Conservation (phyloP, 352 stramenopile species). For the Phytopythium sindhum region DNA sequence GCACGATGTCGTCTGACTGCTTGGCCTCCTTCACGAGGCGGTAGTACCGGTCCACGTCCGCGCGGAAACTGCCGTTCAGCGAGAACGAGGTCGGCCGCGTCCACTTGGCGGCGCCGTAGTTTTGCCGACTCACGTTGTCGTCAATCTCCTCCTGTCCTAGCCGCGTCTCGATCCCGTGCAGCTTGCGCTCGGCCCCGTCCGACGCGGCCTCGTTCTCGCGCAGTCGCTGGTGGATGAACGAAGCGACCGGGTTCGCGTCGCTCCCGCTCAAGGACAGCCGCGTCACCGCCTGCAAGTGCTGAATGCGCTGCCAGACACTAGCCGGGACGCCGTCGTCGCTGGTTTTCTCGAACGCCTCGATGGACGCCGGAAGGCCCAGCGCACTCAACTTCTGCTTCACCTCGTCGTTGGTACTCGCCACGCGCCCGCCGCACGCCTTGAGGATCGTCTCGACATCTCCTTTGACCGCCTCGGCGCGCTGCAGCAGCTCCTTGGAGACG, state of each 20-base stretch:
- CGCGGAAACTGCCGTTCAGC: conserved; percentile 54
- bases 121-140: conserved; percentile 64
- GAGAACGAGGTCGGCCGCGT: conserved; percentile 40
- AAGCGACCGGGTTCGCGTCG: conserved; percentile 20
- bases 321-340: conserved; percentile 51
- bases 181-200: conserved; percentile 51
- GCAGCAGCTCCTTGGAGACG: conserved; percentile 50
- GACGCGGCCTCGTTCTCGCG: conserved; percentile 50
- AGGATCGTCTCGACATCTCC: conserved; percentile 49
- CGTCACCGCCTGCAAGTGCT: conserved; percentile 36
- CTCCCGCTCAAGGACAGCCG: conserved; percentile 13
- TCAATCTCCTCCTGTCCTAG: conserved; percentile 60
- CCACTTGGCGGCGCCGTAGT: conserved; percentile 63
- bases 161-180: conserved; percentile 48
- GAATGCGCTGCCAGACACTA: conserved; percentile 53
- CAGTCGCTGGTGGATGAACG: conserved; percentile 46
- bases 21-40: conserved; percentile 70
- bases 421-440: conserved; percentile 27
- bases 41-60: conserved; percentile 73
- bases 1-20: conserved; percentile 61
- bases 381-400: conserved; percentile 47
- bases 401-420: conserved; percentile 44
- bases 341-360: conserved; percentile 74
- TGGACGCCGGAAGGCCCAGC: conserved; percentile 69
- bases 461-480: conserved; percentile 42